These are phyloP conservation scores for Apophysomyces trapeziformis DNA, from an alignment of 371 early-diverging fungal genomes.

Conservation along the genomic window DNA sequence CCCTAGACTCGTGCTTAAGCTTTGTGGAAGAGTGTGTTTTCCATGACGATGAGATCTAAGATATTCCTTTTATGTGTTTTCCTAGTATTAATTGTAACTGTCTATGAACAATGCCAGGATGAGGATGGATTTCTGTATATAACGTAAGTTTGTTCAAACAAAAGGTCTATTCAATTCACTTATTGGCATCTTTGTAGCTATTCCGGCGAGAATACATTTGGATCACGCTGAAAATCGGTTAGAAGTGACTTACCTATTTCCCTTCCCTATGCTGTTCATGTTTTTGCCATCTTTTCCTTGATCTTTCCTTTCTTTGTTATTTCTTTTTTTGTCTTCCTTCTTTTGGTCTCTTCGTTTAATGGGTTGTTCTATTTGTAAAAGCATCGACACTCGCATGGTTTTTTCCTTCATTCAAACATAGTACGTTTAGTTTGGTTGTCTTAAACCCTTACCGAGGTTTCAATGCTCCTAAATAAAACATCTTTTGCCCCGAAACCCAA, in stretches of 20 bases:
- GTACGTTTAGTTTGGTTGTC: neutral
- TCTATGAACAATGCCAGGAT: constrained; percentile 95
- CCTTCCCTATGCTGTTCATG: constrained; percentile 7
- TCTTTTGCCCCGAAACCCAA: too few relatives aligned
- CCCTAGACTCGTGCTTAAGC: neutral
- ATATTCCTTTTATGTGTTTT: neutral
- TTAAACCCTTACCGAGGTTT: neutral
- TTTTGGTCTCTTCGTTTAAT: constrained; percentile 4
- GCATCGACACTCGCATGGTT: neutral
- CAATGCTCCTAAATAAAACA: too few relatives aligned
- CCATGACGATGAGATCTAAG: neutral
- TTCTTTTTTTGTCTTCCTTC: constrained; percentile 7
- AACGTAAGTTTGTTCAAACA: constrained; percentile 52
- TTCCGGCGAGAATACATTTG: constrained; percentile 89
- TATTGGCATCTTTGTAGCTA: constrained; percentile 38
- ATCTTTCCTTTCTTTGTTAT: constrained; percentile 8
- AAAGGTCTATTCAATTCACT: neutral
- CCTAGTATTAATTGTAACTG: constrained; percentile 78
- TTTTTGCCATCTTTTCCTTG: constrained; percentile 3
- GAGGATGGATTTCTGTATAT: constrained; percentile 96
- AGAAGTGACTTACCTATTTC: neutral
- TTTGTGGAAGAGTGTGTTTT: neutral
- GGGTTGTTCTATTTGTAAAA: constrained; percentile 5
- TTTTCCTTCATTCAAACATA: neutral
- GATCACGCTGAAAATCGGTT: constrained; percentile 25